Conservation (phyloP, 2,329 filamentous ascomycete genomes). For the Herpotrichia juniperi region DNA sequence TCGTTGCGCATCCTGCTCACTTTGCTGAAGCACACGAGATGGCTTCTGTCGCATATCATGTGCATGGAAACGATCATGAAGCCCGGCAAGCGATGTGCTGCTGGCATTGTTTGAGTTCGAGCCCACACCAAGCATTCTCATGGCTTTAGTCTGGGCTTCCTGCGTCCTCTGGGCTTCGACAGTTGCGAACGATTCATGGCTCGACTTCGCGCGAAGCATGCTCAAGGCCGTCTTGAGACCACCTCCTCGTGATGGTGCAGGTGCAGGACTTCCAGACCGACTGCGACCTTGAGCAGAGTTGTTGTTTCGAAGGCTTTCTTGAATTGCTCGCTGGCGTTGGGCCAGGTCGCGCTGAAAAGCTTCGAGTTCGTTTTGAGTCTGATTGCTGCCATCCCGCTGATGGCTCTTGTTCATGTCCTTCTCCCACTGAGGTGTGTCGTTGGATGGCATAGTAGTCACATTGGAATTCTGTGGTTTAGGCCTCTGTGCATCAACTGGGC, state of each 20-base stretch:
- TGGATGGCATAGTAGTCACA: conserved; percentile 9
- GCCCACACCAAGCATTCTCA: conserved; percentile 67
- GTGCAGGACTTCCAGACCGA: conserved; percentile 46
- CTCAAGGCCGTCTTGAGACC: conserved; percentile 64
- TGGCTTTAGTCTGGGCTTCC: conserved; percentile 59
- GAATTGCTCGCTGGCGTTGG: conserved; percentile 71
- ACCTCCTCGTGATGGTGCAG: conserved; percentile 39
- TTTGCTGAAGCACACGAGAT: conserved; percentile 38
- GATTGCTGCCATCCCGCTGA: conserved; percentile 56
- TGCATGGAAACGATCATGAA: conserved; percentile 17
- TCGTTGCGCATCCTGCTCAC: conserved; percentile 42
- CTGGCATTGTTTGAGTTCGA: conserved; percentile 45
- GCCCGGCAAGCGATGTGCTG: conserved; percentile 39
- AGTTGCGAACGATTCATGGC: conserved; percentile 67
- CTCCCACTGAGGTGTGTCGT: conserved; percentile 49
- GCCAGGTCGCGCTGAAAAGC: conserved; percentile 78
- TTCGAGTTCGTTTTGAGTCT: conserved; percentile 64
- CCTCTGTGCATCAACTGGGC: conserved; percentile 38
- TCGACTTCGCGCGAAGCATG: conserved; percentile 70
- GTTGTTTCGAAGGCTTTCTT: conserved; percentile 68
- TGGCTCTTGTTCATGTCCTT: conserved; percentile 56
- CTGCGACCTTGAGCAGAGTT: conserved; percentile 63
- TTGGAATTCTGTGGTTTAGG: conserved; percentile 12
- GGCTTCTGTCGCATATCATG: conserved; percentile 39
- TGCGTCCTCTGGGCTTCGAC: conserved; percentile 38